Base-by-base conservation (phyloP, 2,329 filamentous ascomycete species). In the Didymella keratinophila region DNA sequence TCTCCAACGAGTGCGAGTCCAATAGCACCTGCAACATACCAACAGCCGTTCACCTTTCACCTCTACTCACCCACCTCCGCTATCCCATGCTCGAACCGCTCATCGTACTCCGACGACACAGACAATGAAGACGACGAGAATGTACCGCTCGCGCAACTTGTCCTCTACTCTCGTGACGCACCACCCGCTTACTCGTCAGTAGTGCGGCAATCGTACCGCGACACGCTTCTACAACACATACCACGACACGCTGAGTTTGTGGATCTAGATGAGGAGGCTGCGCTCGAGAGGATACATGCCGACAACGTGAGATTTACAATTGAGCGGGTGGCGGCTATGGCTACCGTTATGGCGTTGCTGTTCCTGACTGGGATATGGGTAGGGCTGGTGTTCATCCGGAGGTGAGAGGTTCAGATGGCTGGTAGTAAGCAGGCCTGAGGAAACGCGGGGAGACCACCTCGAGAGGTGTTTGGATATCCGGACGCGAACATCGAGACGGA, bases 301-400 rank as follows among this genome's bases (percentile, higher is more conserved):
- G 68, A 71, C 25, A 66, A 71, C 48, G 58, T 67, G n/a, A 52
- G 64, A 5, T 67, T 69, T 27, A 44, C 43, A 10, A 62, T 71
- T 8, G 68, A 71, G 53, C 43, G 56, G 2, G 45, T 65, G 6
- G 62, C 70, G 8, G 65, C 68, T 18, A 62, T 47, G 21, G 48
- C 66, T 21, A 59, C 68, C 6, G 64, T 68, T 3, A 53, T 59
- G 7, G 56, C 62, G 41, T 18, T 67, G 28, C 23, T 70, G 44
- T 16, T 70, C 41, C 23, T 66, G 4, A 60, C 64, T 43, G 62
- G 55, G 11, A 52, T 56, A 18, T 14, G 67, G 32, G 10, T 66
- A 20, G 58, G 50, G 27, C 18, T 62, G 30, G 7, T 54, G 53
- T 47, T 52, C 32, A 5, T 57, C 9, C 45, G 58, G 46, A 44